A percentile compares a stretch with the other conserved stretches of the same genome.
Conservation (phyloP, 1,284 basidiomycete genomes). For the Fomitopsis schrenkii region DNA sequence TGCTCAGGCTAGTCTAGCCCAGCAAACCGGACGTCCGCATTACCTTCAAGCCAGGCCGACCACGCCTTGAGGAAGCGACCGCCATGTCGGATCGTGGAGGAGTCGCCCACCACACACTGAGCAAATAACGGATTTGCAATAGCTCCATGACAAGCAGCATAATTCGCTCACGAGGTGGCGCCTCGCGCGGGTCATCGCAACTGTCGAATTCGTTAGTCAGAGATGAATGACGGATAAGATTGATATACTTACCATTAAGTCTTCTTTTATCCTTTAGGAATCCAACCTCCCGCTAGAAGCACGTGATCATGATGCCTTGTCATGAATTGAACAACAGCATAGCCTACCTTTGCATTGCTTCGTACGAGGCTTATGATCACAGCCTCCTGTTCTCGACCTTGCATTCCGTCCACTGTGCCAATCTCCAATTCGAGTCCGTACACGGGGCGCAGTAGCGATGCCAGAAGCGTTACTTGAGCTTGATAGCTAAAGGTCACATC, state of each 20-base stretch:
- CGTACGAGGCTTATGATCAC: conserved; percentile 87
- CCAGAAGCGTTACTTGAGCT: conserved; percentile 83
- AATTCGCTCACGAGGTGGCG: conserved; percentile 84
- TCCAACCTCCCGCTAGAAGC: conserved; percentile 74
- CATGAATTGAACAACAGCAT: background rate
- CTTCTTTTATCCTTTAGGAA: conserved; percentile 89
- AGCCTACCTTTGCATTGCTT: conserved; percentile 72
- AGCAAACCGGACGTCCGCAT: conserved; percentile 87
- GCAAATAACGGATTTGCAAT: background rate
- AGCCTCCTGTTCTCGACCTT: conserved; percentile 89
- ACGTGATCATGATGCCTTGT: background rate
- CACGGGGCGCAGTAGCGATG: conserved; percentile 63
- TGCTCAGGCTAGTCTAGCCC: conserved; percentile 44
- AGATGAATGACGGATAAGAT: conserved; percentile 12
- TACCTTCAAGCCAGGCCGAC: conserved; percentile 85
- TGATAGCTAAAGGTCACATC: conserved; percentile 53
- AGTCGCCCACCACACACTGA: conserved; percentile 89
- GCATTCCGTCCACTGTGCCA: conserved; percentile 91
- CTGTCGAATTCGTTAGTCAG: conserved; percentile 30
- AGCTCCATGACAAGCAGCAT: conserved; percentile 31
- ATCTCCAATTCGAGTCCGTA: conserved; percentile 78
- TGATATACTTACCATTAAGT: conserved; percentile 61
- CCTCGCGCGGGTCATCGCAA: conserved; percentile 92
- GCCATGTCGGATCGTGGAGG: conserved; percentile 82
- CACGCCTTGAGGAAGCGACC: conserved; percentile 81